Evolutionary conservation across 139 green algal species (phyloP), one percentile per base, ranked within the genome.

Genomic region (Chlorella sp.): DNA sequence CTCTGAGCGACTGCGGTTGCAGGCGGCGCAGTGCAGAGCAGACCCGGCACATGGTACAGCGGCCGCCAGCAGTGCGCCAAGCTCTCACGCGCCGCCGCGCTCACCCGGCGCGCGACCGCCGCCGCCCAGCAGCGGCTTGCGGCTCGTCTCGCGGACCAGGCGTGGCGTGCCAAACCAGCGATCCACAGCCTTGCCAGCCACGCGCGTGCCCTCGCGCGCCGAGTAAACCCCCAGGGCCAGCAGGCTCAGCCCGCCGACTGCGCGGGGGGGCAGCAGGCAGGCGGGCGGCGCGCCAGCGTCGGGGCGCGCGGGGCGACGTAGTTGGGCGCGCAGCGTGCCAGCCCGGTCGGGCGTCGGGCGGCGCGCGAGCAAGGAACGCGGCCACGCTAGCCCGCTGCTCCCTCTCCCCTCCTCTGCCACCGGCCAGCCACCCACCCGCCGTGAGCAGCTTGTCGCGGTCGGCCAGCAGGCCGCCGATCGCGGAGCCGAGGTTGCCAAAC

Each of bases 151-250:
- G 2, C 88, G 83, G 68, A 94, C 90, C 77, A 98, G 84, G 31
- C 85, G 88, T 29, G 93, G 93, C 9, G 91, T 97, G 67, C 91
- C 90, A 60, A 98, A 90, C 90, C 92, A 97, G 4, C 86, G 62
- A 69, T 97, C 93, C 36, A 94, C 76, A 0, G 86, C 84, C 38
- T 85, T 87, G 23, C 87, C 92, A 19, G 88, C 89, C 25, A 97
- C 88, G 12, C 88, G 80, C 2, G 90, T 90, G 27, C 85, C 90
- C 85, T 98, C 95, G 2, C 93, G 73, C 5, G 92, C 85, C 6
- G 82, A 84, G 78, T 97, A 98, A 4, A 98, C 79, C 42, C 95
- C 95, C 46, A 95, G 82, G 38, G 93, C 94, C 36, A 98, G 83
- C 38, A 91, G 83, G 5, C 89, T 91, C 21, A 87, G 67, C 14